Conservation (phyloP, 257 asterid genomes). For the Rauvolfia tetraphylla region DNA sequence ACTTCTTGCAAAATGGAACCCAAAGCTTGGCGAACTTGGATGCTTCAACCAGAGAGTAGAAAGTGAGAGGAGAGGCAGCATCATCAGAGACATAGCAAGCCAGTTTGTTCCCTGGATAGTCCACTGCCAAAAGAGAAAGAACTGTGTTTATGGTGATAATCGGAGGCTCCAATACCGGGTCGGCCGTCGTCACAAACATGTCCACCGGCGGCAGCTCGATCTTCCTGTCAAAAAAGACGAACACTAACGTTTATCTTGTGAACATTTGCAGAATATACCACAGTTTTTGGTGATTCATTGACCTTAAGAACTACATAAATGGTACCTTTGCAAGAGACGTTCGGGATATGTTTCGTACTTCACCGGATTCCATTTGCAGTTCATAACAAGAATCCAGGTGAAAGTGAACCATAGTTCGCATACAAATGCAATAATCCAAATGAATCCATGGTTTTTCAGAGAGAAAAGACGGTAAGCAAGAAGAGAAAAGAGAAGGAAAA, state of each 20-base stretch:
- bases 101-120: conserved; percentile 33
- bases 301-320: no score
- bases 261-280: no score
- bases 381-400: conserved; percentile 31
- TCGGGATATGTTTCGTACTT: conserved; percentile 20
- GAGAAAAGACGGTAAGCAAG: conserved; percentile 24
- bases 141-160: conserved; percentile 35
- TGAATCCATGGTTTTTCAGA: conserved; percentile 15
- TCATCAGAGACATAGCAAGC: conserved; percentile 43
- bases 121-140: conserved; percentile 32
- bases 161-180: conserved; percentile 33
- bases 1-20: conserved; percentile 39
- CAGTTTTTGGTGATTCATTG: no score
- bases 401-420: conserved; percentile 44
- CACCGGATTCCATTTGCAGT: conserved; percentile 29
- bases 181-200: conserved; percentile 41
- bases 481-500: conserved; percentile 29
- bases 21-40: conserved; percentile 31
- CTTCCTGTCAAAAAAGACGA: not conserved
- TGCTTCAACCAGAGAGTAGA: conserved; percentile 32
- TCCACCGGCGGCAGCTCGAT: conserved; percentile 30
- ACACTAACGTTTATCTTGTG: not conserved
- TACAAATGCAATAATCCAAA: conserved; percentile 29
- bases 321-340: conserved; percentile 28
- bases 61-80: conserved; percentile 34